Evolutionary conservation across 345 rosid genomes (phyloP), one percentile per base, ranked within the genome.

Genomic region (Salix koriyanagi): DNA sequence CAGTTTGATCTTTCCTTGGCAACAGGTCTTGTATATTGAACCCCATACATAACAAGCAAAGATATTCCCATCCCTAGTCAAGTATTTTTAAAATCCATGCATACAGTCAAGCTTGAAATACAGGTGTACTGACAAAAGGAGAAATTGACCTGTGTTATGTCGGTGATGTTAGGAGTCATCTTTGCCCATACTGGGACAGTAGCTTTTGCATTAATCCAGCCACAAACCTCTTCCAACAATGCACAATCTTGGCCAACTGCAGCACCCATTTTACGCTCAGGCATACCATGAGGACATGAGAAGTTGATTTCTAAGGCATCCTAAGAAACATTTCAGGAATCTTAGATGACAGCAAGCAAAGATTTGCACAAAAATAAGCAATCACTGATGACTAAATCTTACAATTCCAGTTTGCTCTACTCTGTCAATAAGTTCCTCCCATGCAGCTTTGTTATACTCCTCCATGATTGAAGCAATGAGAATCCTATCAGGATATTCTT

Each of bases 241-340:
- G 66, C 84, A 83, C 97, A 92, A 76, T 96, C 99, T 85, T 96
- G 97, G 69, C 99, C 98, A 16, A 96, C 97, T 11, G 99, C 99
- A 3, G 98, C 98, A 71, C 98, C 99, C 99, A 96, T 93, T 86
- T 87, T 93, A 39, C 99, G 92, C 83, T 93, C 99, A 9, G 99
- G 99, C 99, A 96, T 96, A 28, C 99, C 98, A 30, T 93, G 99
- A 74, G 99, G 99, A 82, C 99, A 96, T 36, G 98, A 96, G 85
- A 96, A 96, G 79, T 96, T 96, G 79, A 96, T 85, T 75, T 96
- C 99, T 67, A 96, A 85, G 15, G 97, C 99, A 88, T 96, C 99
- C 98, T 96, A 75, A 26, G 75, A 64, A 42, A 78, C 62, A 39
- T 2, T 36, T 46, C 28, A 30, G 23, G 25, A 39, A 52, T 12